Conservation (phyloP, 148 eudicot genomes). For the Amaranthus cruentus region DNA sequence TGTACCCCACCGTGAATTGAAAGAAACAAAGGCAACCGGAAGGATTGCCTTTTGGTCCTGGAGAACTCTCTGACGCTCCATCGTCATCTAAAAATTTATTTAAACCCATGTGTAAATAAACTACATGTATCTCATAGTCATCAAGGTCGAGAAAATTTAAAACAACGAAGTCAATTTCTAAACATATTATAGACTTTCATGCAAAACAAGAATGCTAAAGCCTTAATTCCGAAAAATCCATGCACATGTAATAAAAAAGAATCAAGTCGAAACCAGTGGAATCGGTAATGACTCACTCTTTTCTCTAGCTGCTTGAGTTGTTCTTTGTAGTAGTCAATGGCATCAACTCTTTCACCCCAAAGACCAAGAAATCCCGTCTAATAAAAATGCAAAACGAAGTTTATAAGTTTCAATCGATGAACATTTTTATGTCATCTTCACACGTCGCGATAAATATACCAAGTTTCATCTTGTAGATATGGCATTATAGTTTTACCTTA, state of each 20-base stretch:
- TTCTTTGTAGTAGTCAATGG: constrained; percentile 60
- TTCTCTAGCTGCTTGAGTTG: constrained; percentile 54
- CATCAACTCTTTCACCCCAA: constrained; percentile 72
- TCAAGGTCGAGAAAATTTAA: neutral
- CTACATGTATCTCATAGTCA: neutral
- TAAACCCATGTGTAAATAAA: neutral
- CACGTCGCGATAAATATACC: neutral
- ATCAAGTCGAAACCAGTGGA: neutral
- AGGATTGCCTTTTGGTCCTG: constrained; percentile 60
- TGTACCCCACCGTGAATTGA: constrained; percentile 95
- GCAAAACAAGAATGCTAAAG: neutral
- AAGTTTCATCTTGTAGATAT: neutral
- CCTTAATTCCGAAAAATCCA: neutral
- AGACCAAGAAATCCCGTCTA: constrained; percentile 88
- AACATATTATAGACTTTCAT: neutral
- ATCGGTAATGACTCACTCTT: constrained; percentile 43
- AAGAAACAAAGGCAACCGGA: constrained; percentile 88
- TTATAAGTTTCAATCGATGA: constrained; percentile 5
- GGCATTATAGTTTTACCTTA: constrained; percentile 41
- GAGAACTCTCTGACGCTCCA: constrained; percentile 73
- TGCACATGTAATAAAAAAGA: neutral
- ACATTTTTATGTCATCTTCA: neutral
- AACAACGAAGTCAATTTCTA: neutral
- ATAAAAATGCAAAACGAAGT: constrained; percentile 11
- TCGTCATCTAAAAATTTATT: constrained; percentile 49